Base-by-base conservation (phyloP, 495 filamentous ascomycete genomes). In the Tetracladium setigerum region DNA sequence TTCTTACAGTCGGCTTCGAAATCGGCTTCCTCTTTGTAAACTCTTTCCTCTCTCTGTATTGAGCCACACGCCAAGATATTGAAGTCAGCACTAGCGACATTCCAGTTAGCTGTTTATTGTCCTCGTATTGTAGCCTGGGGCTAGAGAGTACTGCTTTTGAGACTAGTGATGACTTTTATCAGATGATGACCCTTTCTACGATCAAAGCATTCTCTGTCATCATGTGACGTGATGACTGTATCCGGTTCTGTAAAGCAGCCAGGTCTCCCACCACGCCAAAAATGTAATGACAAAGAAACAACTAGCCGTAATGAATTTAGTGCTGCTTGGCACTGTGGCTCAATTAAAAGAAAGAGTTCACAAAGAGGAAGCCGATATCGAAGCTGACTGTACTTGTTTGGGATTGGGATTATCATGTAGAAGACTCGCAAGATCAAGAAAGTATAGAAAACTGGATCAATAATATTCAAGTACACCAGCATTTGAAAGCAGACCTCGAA, bases 301-400 rank as follows among this genome's bases (percentile, higher is more conserved):
- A 16, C 36, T 38, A 38, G 17, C 36, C 15, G 6, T 16, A 38
- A 15, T 38, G 6, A 15, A 38, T 38, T 16, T 38, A 38, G 36
- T 9, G 36, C 8, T 38, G 36, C 36, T 38, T 38, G 14, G 36
- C 36, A 16, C 36, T 16, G 14, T 38, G 14, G 36, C 36, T 38
- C 14, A 38, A 38, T 38, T 38, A 16, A 38, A 38, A 38, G 36
- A 38, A 38, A 38, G 36, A 38, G 36, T 38, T 38, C 17, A 38
- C 14, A 38, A 38, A 38, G 36, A 38, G 15, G 36, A 38, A 38
- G 36, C 36, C 36, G 15, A 38, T 38, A n/a, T 38, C 14, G 14
- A 38, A 38, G 36, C 36, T 38, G 36, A 38, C 36, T 38, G 14
- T 38, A 44, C 50, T 62, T 41, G 51, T 57, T 38, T 59, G 56